A percentile compares a stretch with the other conserved stretches of the same genome.
Conservation (phyloP, 306 rosid species). For the Carpinus viminea region DNA sequence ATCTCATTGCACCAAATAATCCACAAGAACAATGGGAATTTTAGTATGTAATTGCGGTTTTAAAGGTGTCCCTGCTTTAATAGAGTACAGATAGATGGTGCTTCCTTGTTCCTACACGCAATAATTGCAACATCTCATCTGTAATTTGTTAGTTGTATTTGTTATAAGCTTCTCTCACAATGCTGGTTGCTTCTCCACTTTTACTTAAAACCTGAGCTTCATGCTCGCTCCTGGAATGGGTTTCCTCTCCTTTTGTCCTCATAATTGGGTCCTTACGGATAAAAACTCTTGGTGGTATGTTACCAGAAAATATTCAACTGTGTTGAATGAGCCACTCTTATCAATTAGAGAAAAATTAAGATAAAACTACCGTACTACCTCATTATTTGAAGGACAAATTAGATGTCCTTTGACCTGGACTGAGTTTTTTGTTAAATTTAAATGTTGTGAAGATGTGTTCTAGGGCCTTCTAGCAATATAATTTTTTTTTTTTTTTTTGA, state of each 20-base stretch:
- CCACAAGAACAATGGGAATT: background rate
- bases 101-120: background rate
- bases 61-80: background rate
- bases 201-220: background rate
- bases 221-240: background rate
- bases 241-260: background rate
- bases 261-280: background rate
- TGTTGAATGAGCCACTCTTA: background rate
- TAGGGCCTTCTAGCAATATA: background rate
- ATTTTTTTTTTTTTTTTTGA: no score
- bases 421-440: background rate
- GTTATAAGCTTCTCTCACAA: background rate
- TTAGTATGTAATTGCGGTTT: background rate
- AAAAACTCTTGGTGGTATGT: background rate
- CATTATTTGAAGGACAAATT: background rate
- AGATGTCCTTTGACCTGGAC: background rate
- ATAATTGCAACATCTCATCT: background rate
- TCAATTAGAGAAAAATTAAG: background rate
- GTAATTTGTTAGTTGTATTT: background rate
- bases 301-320: background rate
- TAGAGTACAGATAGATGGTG: background rate
- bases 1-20: conserved; percentile 8
- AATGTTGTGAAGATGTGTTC: background rate
- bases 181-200: background rate
- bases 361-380: background rate